These are phyloP conservation scores for Leccinum longicurvipes DNA, from an alignment of 768 basidiomycete species.

Conservation along the genomic window DNA sequence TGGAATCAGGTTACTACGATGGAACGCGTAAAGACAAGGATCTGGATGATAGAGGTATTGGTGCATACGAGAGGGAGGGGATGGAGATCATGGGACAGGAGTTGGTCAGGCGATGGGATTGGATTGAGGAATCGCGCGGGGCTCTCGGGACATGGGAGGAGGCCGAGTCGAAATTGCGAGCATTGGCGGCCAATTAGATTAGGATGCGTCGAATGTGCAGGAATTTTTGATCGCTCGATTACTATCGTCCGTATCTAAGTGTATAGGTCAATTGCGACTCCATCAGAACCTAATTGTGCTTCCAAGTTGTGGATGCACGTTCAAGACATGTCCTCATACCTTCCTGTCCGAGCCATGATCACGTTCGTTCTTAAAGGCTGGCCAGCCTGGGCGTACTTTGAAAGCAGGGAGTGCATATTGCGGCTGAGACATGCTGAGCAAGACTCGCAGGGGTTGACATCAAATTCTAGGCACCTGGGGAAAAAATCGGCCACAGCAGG, in stretches of 20 bases:
- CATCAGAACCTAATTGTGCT: no score
- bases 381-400: no score
- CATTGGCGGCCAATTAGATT: background rate
- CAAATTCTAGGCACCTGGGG: no score
- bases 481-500: no score
- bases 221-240: background rate
- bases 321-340: no score
- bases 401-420: no score
- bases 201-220: background rate
- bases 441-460: no score
- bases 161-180: constrained; percentile 12
- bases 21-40: constrained; percentile 12
- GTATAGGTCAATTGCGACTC: background rate
- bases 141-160: constrained; percentile 14
- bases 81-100: constrained; percentile 14
- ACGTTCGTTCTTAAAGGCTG: no score
- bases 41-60: constrained; percentile 6
- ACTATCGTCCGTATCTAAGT: background rate
- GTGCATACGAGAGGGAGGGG: constrained; percentile 14
- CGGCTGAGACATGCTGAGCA: no score
- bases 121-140: constrained; percentile 7
- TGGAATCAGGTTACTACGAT: constrained; percentile 19
- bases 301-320: no score
- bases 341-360: no score
- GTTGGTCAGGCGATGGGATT: constrained; percentile 14